Percentiles rank a stretch among this genome's conserved stretches.
phyloP scores from a whole-genome alignment of 176 grass and related monocot genomes.

The Triticum aestivum region DNA sequence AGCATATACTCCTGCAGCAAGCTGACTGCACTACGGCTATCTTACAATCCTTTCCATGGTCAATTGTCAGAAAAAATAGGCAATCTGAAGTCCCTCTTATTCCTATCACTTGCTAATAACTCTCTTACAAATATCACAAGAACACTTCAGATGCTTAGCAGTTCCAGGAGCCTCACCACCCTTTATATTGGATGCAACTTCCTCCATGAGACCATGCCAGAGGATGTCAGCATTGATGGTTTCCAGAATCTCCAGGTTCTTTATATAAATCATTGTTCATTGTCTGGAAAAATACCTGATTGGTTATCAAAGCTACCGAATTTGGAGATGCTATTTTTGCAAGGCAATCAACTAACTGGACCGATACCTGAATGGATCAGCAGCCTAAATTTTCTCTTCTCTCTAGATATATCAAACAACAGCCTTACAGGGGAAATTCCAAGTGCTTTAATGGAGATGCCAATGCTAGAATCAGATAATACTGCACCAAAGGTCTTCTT shows the following conservation, averaged over 20 bases:
- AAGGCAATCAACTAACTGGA: conserved; percentile 32
- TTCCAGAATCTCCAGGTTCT: conserved; percentile 38
- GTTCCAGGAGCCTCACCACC: neutral
- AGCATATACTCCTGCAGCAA: neutral
- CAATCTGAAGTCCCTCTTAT: conserved; percentile 26
- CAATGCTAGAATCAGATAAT: conserved; percentile 24
- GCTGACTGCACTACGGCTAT: neutral
- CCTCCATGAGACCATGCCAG: conserved; percentile 21
- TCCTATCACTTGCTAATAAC: conserved; percentile 29
- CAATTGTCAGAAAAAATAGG: neutral
- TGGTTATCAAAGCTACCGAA: conserved; percentile 41
- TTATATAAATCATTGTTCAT: conserved; percentile 15
- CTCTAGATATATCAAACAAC: conserved; percentile 43
- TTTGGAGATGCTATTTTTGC: conserved; percentile 14
- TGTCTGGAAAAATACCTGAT: conserved; percentile 18
- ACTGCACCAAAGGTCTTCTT: neutral
- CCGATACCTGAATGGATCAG: conserved; percentile 43
- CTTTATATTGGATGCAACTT: conserved; percentile 30
- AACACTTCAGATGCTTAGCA: neutral
- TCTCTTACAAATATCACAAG: conserved; percentile 42
- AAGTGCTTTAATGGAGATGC: conserved; percentile 28
- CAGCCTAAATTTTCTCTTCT: conserved; percentile 25
- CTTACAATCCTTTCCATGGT: neutral
- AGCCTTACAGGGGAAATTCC: conserved; percentile 44
- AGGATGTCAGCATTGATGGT: conserved; percentile 25